These are phyloP conservation scores for Phoenix dactylifera DNA, from an alignment of 176 grass and related monocot species.

Conservation along the genomic window DNA sequence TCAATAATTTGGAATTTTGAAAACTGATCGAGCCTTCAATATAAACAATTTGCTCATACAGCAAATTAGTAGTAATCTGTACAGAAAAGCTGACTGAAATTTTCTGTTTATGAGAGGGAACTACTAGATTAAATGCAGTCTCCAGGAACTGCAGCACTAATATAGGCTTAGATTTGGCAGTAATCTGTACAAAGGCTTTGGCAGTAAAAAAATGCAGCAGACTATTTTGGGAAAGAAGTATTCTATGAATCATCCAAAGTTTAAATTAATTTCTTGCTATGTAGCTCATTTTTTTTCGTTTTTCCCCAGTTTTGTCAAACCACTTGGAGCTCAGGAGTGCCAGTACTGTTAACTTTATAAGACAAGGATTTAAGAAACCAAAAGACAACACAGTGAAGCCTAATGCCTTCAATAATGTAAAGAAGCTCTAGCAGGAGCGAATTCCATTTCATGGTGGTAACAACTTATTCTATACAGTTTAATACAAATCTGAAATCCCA, in stretches of 20 bases:
- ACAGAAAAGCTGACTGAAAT: background rate
- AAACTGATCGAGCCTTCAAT: background rate
- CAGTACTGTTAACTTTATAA: no score
- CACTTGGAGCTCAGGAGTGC: no score
- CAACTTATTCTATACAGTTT: background rate
- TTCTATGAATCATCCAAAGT: no score
- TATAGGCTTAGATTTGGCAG: background rate
- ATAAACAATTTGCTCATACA: background rate
- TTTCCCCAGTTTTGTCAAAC: no score
- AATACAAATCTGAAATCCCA: background rate
- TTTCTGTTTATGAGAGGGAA: background rate
- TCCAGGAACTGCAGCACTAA: background rate
- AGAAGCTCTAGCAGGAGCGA: no score
- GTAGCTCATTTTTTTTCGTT: no score
- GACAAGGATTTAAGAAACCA: no score
- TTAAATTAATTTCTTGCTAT: no score
- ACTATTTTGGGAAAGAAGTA: background rate
- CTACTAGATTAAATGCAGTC: constrained; percentile 6
- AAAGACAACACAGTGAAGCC: no score
- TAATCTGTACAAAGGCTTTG: background rate
- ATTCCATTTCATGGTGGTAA: background rate
- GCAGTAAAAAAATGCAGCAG: background rate
- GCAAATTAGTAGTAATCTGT: background rate
- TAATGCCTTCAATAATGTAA: no score
- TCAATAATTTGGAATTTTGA: no score